phyloP scores from a whole-genome alignment of 192 early-diverging fungal species.

The Podochytrium sp. region DNA sequence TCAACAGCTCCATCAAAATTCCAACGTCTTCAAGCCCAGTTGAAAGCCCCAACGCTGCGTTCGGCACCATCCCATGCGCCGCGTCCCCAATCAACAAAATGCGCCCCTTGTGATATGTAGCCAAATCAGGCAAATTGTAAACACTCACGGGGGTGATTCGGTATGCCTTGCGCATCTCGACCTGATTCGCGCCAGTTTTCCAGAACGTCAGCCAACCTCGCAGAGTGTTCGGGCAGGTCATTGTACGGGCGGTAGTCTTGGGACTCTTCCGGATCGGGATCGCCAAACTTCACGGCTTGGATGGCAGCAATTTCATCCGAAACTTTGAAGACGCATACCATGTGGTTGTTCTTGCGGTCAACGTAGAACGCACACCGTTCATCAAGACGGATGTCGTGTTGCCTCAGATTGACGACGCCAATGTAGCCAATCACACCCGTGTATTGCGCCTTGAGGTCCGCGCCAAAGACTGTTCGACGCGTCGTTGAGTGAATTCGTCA shows the following conservation, averaged over 20 bases:
- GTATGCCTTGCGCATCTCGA: not conserved
- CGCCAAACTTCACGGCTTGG: not conserved
- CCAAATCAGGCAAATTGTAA: not conserved
- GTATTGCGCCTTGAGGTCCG: constrained; percentile 4
- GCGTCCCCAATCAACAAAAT: constrained; percentile 22
- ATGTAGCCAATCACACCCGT: constrained; percentile 1
- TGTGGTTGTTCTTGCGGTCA: not conserved
- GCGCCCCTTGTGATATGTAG: not conserved
- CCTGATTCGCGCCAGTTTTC: not conserved
- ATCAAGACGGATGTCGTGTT: not conserved
- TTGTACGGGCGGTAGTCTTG: constrained; percentile 9
- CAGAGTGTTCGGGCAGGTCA: constrained; percentile 3
- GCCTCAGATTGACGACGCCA: too few relatives aligned
- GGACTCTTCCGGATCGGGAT: constrained; percentile 18
- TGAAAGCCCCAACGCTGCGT: not conserved
- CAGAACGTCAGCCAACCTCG: not conserved
- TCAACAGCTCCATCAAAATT: not conserved
- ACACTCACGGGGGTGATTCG: not conserved
- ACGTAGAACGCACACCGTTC: not conserved
- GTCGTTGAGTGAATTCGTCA: constrained; percentile 2
- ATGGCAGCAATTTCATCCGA: not conserved
- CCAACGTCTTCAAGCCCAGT: not conserved
- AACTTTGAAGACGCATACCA: not conserved
- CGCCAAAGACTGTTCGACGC: constrained; percentile 34
- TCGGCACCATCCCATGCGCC: constrained; percentile 3